These are phyloP conservation scores for Cyclotella sp. DNA, from an alignment of 108 stramenopile species.

Conservation along the genomic window DNA sequence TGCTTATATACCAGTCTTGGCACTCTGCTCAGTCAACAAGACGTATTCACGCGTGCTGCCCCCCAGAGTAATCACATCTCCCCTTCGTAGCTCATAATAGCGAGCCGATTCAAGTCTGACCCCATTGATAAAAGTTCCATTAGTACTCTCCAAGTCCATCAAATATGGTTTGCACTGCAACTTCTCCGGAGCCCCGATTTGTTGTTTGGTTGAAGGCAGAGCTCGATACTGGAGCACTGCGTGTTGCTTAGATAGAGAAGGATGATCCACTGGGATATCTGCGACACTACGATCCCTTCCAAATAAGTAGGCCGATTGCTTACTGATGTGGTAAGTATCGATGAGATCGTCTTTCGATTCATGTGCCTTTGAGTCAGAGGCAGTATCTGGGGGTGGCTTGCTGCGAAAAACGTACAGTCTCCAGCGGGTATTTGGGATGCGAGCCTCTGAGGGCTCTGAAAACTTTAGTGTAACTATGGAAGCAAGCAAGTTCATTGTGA, in stretches of 20 bases:
- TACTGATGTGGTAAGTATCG: slow-evolving; percentile 85
- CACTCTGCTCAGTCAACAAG: slow-evolving; percentile 80
- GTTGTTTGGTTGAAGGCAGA: slow-evolving; percentile 32
- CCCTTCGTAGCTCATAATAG: slow-evolving; percentile 93
- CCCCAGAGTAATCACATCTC: slow-evolving; percentile 93
- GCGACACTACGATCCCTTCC: slow-evolving; percentile 90
- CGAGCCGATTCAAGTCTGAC: slow-evolving; percentile 89
- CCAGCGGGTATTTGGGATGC: slow-evolving; percentile 91
- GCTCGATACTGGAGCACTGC: slow-evolving; percentile 97
- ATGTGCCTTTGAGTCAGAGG: not conserved
- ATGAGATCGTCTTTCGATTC: slow-evolving; percentile 52
- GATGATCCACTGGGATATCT: slow-evolving; percentile 90
- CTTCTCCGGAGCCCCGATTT: slow-evolving; percentile 30
- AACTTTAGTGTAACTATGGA: slow-evolving; percentile 84
- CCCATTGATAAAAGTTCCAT: slow-evolving; percentile 95
- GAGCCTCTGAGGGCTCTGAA: slow-evolving; percentile 94
- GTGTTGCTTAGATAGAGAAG: slow-evolving; percentile 91
- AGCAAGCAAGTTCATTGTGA: not conserved
- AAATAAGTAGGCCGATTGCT: slow-evolving; percentile 93
- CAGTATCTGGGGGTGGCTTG: slow-evolving; percentile 14
- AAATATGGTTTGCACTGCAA: slow-evolving; percentile 89
- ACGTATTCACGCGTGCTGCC: slow-evolving; percentile 94
- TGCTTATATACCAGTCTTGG: slow-evolving; percentile 33
- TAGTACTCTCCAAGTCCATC: slow-evolving; percentile 97
- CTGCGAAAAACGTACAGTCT: slow-evolving; percentile 93